Conservation (phyloP, 1,284 basidiomycete genomes). For the Ceratobasidium sp. region DNA sequence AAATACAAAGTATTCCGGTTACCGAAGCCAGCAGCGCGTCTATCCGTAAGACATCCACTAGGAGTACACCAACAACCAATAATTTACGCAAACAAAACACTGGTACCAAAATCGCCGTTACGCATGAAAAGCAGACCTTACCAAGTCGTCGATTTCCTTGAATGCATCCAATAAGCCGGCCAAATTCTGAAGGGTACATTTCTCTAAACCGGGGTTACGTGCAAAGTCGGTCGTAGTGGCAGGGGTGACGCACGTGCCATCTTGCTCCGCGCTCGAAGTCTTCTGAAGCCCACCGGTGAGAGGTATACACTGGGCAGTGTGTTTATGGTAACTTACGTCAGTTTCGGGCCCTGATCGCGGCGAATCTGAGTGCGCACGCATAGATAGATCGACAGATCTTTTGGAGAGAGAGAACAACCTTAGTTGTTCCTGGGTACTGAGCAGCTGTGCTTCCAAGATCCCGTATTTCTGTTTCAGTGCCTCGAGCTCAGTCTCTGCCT, state of each 20-base stretch:
- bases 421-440: constrained; percentile 7
- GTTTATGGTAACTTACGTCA: constrained; percentile 14
- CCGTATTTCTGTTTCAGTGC: constrained; percentile 42
- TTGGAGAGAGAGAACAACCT: constrained; percentile 4
- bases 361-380: constrained; percentile 2
- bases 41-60: no score
- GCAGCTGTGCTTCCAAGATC: constrained; percentile 40
- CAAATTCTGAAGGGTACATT: constrained; percentile 40
- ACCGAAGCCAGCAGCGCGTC: no score
- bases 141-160: constrained; percentile 49
- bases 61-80: background rate
- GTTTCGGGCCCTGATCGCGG: background rate
- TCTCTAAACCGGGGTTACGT: background rate
- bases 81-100: background rate
- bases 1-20: background rate
- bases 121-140: constrained; percentile 40
- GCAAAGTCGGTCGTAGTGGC: background rate
- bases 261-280: constrained; percentile 29
- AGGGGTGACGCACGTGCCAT: constrained; percentile 13
- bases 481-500: constrained; percentile 43
- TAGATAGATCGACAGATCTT: constrained; percentile 10
- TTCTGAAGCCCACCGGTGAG: constrained; percentile 8
- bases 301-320: background rate
- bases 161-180: constrained; percentile 46
- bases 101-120: background rate